phyloP scores from a whole-genome alignment of 176 grass and related monocot genomes.

The Oryza brachyantha region DNA sequence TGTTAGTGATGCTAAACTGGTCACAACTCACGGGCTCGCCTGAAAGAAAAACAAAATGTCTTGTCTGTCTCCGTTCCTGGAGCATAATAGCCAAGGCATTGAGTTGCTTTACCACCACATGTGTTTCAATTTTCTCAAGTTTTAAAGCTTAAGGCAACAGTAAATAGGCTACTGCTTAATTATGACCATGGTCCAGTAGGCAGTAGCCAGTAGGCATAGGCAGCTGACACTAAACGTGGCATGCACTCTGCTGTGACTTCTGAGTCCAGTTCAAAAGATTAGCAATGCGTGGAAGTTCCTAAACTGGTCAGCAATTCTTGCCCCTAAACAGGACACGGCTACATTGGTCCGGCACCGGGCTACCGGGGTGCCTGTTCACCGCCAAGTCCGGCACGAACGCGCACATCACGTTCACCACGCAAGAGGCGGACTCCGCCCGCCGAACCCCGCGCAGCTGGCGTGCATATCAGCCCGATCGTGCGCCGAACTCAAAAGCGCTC shows the following conservation, averaged over 20 bases:
- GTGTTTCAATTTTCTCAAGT: neutral
- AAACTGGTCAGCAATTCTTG: neutral
- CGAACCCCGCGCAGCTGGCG: neutral
- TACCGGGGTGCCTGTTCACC: neutral
- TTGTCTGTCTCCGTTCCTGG: neutral
- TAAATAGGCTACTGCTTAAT: no score
- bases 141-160: neutral
- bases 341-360: neutral
- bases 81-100: neutral
- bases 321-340: neutral
- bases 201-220: no score
- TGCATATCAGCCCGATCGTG: neutral
- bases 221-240: no score
- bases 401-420: neutral
- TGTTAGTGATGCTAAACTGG: neutral
- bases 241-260: no score
- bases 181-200: no score
- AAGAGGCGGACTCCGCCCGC: neutral
- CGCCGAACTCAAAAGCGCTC: neutral
- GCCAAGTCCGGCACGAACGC: neutral
- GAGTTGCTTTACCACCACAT: neutral
- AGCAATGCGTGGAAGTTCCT: neutral
- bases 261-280: neutral
- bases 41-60: no score
- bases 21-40: no score